A percentile compares a stretch with the other conserved stretches of the same genome.
Evolutionary conservation across 2,329 filamentous ascomycete genomes (phyloP).

Genomic region (Penicillium sp.): DNA sequence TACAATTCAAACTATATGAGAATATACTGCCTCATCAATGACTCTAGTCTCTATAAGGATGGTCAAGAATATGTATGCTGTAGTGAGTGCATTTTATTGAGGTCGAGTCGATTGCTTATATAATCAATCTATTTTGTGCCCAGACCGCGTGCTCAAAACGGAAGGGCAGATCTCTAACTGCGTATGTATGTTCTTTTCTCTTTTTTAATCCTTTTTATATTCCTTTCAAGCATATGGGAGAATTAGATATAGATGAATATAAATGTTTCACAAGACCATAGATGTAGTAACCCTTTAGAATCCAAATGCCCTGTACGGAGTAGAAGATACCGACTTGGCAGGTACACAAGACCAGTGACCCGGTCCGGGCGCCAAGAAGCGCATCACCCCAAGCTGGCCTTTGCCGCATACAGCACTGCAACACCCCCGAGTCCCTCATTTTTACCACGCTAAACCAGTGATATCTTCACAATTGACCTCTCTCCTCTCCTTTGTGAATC

Average conservation of each 20-base stretch:
- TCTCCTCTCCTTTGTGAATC: slow-evolving; percentile 12
- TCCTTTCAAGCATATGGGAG: not conserved
- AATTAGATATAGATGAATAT: not conserved
- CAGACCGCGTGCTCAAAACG: not conserved
- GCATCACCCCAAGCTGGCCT: slow-evolving; percentile 10
- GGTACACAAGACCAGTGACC: slow-evolving; percentile 10
- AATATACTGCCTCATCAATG: not conserved
- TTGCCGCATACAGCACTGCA: slow-evolving; percentile 10
- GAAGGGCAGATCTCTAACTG: not conserved
- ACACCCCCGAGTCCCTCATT: slow-evolving; percentile 22
- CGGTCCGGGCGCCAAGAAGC: slow-evolving; percentile 13
- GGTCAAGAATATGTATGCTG: not conserved
- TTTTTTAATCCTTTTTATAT: not conserved
- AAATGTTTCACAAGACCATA: not conserved
- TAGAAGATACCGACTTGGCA: not conserved
- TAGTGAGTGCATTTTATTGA: too few species aligned
- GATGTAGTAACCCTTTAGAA: too few species aligned
- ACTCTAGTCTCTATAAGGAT: not conserved
- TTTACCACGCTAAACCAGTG: slow-evolving; percentile 1
- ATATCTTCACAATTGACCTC: slow-evolving; percentile 3
- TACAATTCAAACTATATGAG: not conserved
- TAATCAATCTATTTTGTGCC: not conserved
- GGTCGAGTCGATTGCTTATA: not conserved
- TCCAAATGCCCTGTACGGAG: not conserved
- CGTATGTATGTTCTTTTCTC: not conserved